A percentile compares a stretch with the other conserved stretches of the same genome.
Evolutionary conservation across 192 early-diverging fungal species (phyloP).

Genomic region (Spizellomyces punctatus): DNA sequence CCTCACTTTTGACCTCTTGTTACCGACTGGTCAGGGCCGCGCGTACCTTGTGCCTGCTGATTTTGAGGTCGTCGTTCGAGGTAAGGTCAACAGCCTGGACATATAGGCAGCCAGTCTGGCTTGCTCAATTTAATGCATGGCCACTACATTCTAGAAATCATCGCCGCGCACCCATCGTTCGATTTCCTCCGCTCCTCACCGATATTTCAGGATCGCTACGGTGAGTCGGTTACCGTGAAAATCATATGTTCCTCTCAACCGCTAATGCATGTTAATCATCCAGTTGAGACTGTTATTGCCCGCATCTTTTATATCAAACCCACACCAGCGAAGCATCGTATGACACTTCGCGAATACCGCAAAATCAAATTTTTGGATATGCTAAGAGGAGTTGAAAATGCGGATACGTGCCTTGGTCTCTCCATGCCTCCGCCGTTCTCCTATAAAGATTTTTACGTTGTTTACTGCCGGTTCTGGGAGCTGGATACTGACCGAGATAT

Average conservation of each 20-base stretch:
- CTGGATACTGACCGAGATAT: constrained; percentile 87
- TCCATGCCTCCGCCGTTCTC: constrained; percentile 83
- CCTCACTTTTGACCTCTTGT: not conserved
- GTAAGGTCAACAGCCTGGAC: constrained; percentile 1
- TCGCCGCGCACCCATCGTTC: constrained; percentile 80
- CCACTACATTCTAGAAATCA: constrained; percentile 60
- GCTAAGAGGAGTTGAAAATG: constrained; percentile 63
- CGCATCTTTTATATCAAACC: constrained; percentile 78
- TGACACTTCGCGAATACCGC: constrained; percentile 77
- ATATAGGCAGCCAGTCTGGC: constrained; percentile 3
- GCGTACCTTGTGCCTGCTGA: constrained; percentile 61
- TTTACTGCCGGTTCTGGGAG: constrained; percentile 96
- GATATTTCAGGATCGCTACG: constrained; percentile 83
- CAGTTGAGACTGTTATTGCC: constrained; percentile 86
- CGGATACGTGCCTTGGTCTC: constrained; percentile 44
- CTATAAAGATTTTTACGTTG: constrained; percentile 96
- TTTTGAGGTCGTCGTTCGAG: constrained; percentile 67
- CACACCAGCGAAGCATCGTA: constrained; percentile 63
- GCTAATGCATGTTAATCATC: not conserved
- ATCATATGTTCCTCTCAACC: not conserved
- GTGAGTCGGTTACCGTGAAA: constrained; percentile 42
- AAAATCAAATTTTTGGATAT: constrained; percentile 64
- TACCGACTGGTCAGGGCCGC: not conserved
- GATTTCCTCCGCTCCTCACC: constrained; percentile 79
- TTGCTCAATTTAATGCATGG: not conserved